A percentile compares a stretch with the other conserved stretches of the same genome.
phyloP scores from a whole-genome alignment of 768 basidiomycete genomes.

The Porpolomopsis calyptriformis region DNA sequence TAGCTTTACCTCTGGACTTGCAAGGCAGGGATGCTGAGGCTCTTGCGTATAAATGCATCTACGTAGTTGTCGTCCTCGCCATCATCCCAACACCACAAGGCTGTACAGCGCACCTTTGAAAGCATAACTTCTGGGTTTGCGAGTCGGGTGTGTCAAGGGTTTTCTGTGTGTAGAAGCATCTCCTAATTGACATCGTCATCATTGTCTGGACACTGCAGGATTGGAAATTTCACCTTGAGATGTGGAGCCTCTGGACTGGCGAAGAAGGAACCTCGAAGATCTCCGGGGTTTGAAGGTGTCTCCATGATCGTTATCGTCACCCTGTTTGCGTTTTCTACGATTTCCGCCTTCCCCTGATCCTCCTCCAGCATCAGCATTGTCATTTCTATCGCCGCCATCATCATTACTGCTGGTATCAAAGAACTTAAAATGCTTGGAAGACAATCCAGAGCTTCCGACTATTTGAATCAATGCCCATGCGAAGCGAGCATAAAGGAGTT shows the following conservation, averaged over 20 bases:
- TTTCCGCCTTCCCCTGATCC: background rate
- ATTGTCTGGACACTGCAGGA: too few species aligned
- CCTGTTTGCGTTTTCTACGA: background rate
- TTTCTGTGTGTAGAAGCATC: too few species aligned
- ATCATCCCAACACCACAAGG: too few species aligned
- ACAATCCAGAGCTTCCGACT: conserved; percentile 1
- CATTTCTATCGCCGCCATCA: background rate
- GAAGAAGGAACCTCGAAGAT: background rate
- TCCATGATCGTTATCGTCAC: background rate
- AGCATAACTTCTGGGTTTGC: too few species aligned
- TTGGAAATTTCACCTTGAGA: too few species aligned
- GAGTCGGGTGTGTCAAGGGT: too few species aligned
- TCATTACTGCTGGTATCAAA: background rate
- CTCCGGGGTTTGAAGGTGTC: background rate
- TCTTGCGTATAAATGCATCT: too few species aligned
- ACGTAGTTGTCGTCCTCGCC: too few species aligned
- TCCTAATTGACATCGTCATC: too few species aligned
- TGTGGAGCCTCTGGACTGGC: background rate
- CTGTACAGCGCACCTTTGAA: too few species aligned
- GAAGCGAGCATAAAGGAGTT: conserved; percentile 12
- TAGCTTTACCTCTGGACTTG: too few species aligned
- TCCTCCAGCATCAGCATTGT: background rate
- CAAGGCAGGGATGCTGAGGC: too few species aligned
- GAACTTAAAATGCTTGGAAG: background rate
- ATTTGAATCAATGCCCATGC: conserved; percentile 12